phyloP scores from a whole-genome alignment of 2,329 filamentous ascomycete genomes.

The Fusarium duplospermum region DNA sequence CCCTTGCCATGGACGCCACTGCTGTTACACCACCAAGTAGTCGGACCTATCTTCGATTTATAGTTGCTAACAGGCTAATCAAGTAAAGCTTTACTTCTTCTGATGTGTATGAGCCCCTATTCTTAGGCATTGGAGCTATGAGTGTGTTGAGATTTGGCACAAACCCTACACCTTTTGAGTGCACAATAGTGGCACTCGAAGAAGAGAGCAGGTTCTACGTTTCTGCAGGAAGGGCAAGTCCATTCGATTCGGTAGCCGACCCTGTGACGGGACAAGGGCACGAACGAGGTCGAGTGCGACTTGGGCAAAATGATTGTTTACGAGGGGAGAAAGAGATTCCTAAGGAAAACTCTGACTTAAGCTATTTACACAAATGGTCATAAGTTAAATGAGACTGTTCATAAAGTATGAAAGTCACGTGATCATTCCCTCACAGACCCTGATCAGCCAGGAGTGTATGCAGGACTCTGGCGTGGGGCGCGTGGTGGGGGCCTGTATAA shows the following conservation, averaged over 20 bases:
- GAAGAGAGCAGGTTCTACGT: background rate
- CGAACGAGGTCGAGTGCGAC: background rate
- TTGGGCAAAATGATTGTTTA: background rate
- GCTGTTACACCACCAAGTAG: background rate
- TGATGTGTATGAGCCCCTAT: background rate
- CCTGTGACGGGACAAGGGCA: background rate
- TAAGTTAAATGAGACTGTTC: too few relatives aligned
- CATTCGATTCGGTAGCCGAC: background rate
- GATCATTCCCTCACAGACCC: too few relatives aligned
- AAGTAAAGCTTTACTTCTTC: background rate
- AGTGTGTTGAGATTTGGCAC: background rate
- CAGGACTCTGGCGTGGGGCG: background rate
- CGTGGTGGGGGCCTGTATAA: background rate
- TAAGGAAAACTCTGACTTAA: background rate
- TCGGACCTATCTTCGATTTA: background rate
- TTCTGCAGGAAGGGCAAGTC: background rate
- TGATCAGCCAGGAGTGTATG: background rate
- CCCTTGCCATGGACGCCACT: background rate
- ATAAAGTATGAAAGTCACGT: too few relatives aligned
- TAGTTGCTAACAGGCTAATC: background rate
- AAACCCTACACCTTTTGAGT: background rate
- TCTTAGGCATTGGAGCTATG: background rate
- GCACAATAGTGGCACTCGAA: background rate
- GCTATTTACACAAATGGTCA: too few relatives aligned
- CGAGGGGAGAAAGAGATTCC: background rate